phyloP scores from a whole-genome alignment of 2,329 filamentous ascomycete genomes.

The Penicillium polonicum region DNA sequence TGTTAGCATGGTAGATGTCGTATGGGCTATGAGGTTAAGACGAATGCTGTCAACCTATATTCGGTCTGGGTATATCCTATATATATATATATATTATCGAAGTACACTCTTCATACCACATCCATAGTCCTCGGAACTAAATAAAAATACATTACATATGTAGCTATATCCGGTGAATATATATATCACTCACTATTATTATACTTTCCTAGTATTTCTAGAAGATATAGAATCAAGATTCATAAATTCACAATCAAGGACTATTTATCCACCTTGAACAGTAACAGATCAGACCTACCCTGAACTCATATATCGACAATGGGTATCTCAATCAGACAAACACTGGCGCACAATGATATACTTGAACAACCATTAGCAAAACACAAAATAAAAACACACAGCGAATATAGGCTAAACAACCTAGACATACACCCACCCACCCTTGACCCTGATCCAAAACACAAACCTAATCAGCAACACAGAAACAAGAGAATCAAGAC shows the following conservation, averaged over 20 bases:
- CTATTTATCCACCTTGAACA: background rate
- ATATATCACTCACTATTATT: background rate
- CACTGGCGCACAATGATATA: background rate
- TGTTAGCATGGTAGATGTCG: background rate
- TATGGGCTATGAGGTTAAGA: background rate
- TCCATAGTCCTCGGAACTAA: background rate
- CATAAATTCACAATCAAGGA: background rate
- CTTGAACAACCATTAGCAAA: background rate
- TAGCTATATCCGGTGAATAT: too few species aligned
- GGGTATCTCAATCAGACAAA: background rate
- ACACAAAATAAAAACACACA: background rate
- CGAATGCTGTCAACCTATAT: background rate
- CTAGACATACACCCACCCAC: background rate
- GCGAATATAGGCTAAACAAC: background rate
- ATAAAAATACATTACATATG: background rate
- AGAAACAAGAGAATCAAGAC: background rate
- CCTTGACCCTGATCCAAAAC: background rate
- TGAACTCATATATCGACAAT: background rate
- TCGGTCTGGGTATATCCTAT: background rate
- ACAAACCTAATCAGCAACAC: background rate
- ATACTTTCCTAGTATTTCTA: background rate
- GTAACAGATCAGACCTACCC: background rate
- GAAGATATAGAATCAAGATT: background rate
- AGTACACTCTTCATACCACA: background rate
- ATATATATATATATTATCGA: too few species aligned